A percentile compares a stretch with the other conserved stretches of the same genome.
Evolutionary conservation across 2,329 filamentous ascomycete genomes (phyloP).

Genomic region (Clonostachys rhizophaga): DNA sequence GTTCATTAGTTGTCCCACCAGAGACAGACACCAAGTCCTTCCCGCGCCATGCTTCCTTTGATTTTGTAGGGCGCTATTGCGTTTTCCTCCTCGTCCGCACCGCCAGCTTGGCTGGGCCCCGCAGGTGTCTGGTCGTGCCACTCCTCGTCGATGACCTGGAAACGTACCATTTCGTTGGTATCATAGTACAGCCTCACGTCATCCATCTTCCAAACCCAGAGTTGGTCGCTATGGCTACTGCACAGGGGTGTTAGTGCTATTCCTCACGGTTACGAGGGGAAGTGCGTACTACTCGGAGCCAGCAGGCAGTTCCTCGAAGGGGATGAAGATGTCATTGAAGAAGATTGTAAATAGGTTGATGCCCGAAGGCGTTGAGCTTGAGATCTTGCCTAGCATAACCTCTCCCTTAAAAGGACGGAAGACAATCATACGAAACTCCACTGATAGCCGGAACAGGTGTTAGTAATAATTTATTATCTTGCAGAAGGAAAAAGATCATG

Average conservation of each 20-base stretch:
- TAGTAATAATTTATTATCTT: background rate
- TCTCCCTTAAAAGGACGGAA: constrained; percentile 96
- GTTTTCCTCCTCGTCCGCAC: constrained; percentile 52
- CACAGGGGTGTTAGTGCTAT: background rate
- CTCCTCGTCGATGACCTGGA: constrained; percentile 80
- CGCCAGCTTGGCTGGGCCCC: constrained; percentile 35
- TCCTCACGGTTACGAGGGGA: background rate
- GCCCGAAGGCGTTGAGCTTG: constrained; percentile 64
- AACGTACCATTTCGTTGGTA: constrained; percentile 80
- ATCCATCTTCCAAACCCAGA: constrained; percentile 82
- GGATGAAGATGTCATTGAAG: constrained; percentile 88
- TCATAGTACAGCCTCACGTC: constrained; percentile 80
- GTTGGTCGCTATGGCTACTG: constrained; percentile 68
- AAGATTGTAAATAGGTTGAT: constrained; percentile 79
- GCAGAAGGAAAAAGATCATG: background rate
- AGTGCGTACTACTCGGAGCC: constrained; percentile 67
- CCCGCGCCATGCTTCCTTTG: constrained; percentile 58
- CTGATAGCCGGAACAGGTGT: constrained; percentile 33
- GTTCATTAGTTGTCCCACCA: constrained; percentile 50
- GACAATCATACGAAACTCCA: constrained; percentile 88
- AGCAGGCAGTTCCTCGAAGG: constrained; percentile 66
- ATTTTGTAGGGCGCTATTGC: constrained; percentile 70
- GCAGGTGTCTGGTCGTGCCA: constrained; percentile 86
- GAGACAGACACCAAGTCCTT: constrained; percentile 56
- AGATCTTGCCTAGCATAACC: constrained; percentile 81